Conservation (phyloP, 140 eudicot genomes). For the Stevia rebaudiana region DNA sequence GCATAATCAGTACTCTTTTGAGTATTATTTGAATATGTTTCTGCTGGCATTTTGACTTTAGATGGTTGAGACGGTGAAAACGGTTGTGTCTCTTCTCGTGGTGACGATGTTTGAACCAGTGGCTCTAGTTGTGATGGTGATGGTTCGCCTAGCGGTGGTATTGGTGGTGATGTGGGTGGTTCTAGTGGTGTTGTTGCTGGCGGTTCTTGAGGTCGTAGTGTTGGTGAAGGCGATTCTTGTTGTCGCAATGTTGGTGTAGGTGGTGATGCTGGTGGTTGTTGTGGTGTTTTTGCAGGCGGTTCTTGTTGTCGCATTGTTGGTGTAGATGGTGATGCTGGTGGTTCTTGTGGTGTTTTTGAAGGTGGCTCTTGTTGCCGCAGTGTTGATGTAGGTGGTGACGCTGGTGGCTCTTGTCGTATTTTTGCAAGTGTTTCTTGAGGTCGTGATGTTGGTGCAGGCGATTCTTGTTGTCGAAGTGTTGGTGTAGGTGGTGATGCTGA, state of each 20-base stretch:
- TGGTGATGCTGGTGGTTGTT: neutral
- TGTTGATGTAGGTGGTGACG: neutral
- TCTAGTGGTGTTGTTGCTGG: neutral
- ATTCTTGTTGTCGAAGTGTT: too few relatives aligned
- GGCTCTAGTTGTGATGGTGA: neutral
- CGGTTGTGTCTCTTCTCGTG: conserved; percentile 2
- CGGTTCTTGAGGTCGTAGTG: neutral
- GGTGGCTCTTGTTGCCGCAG: neutral
- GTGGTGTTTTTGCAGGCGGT: neutral
- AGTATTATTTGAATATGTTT: neutral
- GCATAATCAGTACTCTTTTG: neutral
- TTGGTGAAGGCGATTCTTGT: too few relatives aligned
- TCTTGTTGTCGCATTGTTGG: neutral
- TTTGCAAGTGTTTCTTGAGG: neutral
- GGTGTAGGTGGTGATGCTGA: neutral
- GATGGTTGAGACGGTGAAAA: conserved; percentile 7
- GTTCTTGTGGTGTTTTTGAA: neutral
- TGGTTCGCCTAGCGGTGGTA: neutral
- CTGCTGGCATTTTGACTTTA: neutral
- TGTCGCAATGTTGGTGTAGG: neutral
- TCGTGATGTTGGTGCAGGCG: neutral
- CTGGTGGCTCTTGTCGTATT: neutral
- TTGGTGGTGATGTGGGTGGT: neutral
- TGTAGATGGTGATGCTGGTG: neutral
- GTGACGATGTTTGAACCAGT: neutral